A percentile compares a stretch with the other conserved stretches of the same genome.
Conservation (phyloP, 2,329 filamentous ascomycete species). For the Ophiostoma tasmaniense region DNA sequence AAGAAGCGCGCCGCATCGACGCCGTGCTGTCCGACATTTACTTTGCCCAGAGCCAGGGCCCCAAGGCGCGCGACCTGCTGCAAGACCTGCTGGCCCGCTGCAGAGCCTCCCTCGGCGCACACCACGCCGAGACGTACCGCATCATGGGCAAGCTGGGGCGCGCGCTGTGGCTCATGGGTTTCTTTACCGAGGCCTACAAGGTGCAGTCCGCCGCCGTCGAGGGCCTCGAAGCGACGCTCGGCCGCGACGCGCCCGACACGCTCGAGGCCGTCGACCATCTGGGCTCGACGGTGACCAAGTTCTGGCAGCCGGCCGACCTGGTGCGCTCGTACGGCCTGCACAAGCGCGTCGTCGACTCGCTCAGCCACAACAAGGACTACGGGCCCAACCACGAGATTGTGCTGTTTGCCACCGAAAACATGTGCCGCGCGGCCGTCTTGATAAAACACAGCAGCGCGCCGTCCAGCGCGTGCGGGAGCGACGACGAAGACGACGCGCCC, state of each 20-base stretch:
- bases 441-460: neutral
- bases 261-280: neutral
- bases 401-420: conserved; percentile 5
- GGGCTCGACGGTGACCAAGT: conserved; percentile 1
- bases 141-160: neutral
- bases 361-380: neutral
- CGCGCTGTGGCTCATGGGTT: neutral
- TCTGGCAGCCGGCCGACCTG: neutral
- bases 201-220: neutral
- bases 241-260: neutral
- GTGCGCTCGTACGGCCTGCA: neutral
- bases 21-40: conserved; percentile 4
- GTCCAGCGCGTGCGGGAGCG: neutral
- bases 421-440: conserved; percentile 4
- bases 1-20: neutral
- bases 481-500: neutral
- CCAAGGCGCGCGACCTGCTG: neutral
- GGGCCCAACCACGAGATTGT: neutral
- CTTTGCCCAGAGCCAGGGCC: neutral
- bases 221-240: neutral
- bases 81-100: neutral
- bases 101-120: neutral
- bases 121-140: conserved; percentile 5
- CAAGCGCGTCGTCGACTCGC: conserved; percentile 1
- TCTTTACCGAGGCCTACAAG: neutral